Conservation (phyloP, 2,329 filamentous ascomycete species). For the Cordyceps cicadae region DNA sequence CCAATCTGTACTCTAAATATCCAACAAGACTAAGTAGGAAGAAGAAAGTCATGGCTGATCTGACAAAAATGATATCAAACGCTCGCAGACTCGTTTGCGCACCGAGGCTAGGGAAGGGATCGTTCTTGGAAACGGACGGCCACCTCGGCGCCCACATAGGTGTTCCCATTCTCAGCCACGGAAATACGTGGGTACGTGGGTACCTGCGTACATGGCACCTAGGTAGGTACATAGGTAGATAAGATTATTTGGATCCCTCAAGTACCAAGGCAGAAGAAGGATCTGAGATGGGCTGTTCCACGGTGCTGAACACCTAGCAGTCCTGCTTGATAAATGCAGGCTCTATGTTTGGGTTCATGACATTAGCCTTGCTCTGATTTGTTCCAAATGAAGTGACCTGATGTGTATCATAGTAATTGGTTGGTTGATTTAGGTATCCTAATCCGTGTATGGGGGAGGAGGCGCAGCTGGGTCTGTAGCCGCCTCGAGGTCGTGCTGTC, state of each 20-base stretch:
- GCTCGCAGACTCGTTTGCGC: not conserved
- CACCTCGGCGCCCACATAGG: not conserved
- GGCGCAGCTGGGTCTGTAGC: not conserved
- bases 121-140: not conserved
- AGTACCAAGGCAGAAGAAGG: not conserved
- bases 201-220: no score
- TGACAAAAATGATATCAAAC: not conserved
- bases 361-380: no score
- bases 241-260: not conserved
- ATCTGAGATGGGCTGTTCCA: not conserved
- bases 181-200: not conserved
- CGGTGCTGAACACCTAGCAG: not conserved
- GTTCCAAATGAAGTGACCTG: not conserved
- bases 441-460: slow-evolving; percentile 12
- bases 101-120: not conserved
- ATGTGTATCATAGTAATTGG: no score
- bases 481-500: slow-evolving; percentile 13
- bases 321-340: not conserved
- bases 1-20: not conserved
- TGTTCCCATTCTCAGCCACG: not conserved
- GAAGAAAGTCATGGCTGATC: no score
- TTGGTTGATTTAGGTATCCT: not conserved
- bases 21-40: not conserved
- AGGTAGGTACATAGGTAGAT: not conserved
- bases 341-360: not conserved